Evolutionary conservation across 257 asterid species (phyloP), one percentile per base, ranked within the genome.

Genomic region (Plectranthus barbatus): DNA sequence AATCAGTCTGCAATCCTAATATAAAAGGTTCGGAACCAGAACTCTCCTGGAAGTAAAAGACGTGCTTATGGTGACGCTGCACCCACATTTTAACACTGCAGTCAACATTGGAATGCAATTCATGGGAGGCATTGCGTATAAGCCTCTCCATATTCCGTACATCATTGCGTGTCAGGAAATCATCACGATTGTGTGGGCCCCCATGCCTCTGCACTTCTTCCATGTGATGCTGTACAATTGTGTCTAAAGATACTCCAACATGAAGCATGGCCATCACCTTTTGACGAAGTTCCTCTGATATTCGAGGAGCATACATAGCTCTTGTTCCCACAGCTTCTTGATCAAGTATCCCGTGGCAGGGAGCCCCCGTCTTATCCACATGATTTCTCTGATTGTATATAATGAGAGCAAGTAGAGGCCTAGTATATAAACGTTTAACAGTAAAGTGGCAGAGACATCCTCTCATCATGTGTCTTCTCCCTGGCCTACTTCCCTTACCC

Each of bases 401-500:
- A 53, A 81, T 65, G 42, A 81, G 80, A 50, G 87, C 87, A 41
- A 81, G 80, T 15, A 52, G 68, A 20, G 87, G 87, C 21, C 84
- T 80, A 3, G 79, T 76, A 64, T 81, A 81, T n/a, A 81, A 71
- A 45, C 87, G 87, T 63, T 81, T 78, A 23, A 78, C 82, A 12
- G 84, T 78, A 45, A 81, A 81, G 64, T 81, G 87, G 69, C 87
- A 81, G 52, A 78, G 76, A 62, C 87, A 81, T 5, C 87, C 87
- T 57, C 87, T 69, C 87, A 81, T 81, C 84, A 78, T 76, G 77
- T 78, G 87, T 1, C 86, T 63, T 64, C 86, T 69, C 21, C 86
- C 83, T 0, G 87, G 87, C 71, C 87, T 73, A 71, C 87, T 81
- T 65, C 87, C 87, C 73, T 81, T 81, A 42, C 87, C 87, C 3